phyloP scores from a whole-genome alignment of 768 basidiomycete species.

The Boletus rubescentipes region DNA sequence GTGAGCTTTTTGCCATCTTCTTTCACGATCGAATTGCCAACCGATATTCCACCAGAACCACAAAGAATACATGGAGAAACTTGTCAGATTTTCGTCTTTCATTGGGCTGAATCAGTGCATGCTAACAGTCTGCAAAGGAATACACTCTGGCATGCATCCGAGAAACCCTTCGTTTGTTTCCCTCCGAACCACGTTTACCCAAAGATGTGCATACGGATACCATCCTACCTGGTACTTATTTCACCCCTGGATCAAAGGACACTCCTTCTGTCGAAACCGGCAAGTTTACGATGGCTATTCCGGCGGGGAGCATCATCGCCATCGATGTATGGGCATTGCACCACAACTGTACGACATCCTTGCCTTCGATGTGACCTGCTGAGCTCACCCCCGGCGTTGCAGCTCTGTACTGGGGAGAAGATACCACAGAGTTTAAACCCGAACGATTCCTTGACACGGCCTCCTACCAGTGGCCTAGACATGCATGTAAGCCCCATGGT shows the following conservation, averaged over 20 bases:
- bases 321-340: constrained; percentile 46
- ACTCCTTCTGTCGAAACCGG: constrained; percentile 21
- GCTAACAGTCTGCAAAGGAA: constrained; percentile 31
- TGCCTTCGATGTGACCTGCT: neutral
- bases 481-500: constrained; percentile 40
- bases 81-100: constrained; percentile 29
- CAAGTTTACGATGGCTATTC: constrained; percentile 36
- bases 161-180: constrained; percentile 46
- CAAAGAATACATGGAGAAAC: constrained; percentile 37
- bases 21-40: neutral
- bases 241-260: constrained; percentile 26
- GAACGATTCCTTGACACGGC: constrained; percentile 52
- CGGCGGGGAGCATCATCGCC: constrained; percentile 38
- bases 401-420: constrained; percentile 54
- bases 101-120: neutral
- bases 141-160: constrained; percentile 44
- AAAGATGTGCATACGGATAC: constrained; percentile 38
- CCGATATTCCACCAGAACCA: constrained; percentile 32
- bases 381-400: neutral
- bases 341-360: constrained; percentile 40
- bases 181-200: constrained; percentile 36
- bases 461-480: constrained; percentile 50
- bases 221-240: constrained; percentile 34
- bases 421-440: constrained; percentile 44
- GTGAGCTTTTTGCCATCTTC: constrained; percentile 23